Evolutionary conservation across 805 yeast genomes (phyloP), one percentile per base, ranked within the genome.

Genomic region (Myxozyma mucilagina): DNA sequence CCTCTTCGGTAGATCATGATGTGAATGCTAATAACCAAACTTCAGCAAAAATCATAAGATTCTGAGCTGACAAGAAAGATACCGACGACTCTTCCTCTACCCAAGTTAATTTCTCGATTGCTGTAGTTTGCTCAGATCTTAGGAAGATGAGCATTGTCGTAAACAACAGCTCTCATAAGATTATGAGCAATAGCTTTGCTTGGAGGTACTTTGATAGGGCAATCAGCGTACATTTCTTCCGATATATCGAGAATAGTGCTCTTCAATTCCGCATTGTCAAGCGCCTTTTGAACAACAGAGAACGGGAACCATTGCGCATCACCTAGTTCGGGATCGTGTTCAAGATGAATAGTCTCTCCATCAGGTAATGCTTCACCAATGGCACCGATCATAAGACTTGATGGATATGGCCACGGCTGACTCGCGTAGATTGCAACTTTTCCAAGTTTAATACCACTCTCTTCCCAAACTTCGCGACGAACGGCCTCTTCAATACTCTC

Each of bases 401-500:
- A 91, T 1, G 98, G 98, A 74, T 86, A 93, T 16, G 99, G 99
- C 99, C 99, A 93, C 3, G 99, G 98, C 75, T 93, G 98, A 11
- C 94, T 83, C 68, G 84, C 79, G 24, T 87, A 75, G 56, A 93
- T 80, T 54, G 79, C 74, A 34, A 93, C 87, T 3, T 81, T 73
- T 13, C 76, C 75, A 34, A 80, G 85, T 56, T 75, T 79, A 39
- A 90, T 87, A 7, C 99, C 99, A 4, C 97, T 87, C 74, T 93
- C 99, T 73, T 93, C 99, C 90, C 94, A 92, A 35, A 89, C 87
- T 73, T 93, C 99, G 65, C 99, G 79, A 48, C 86, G 78, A 24
- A 93, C 88, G 11, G 97, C 94, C 50, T 84, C 86, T 74, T 93
- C 98, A 20, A 93, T 84, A 1, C 96, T 84, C 76, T 93, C 99